Conservation (phyloP, 306 rosid genomes). For the Rosa multiflora region DNA sequence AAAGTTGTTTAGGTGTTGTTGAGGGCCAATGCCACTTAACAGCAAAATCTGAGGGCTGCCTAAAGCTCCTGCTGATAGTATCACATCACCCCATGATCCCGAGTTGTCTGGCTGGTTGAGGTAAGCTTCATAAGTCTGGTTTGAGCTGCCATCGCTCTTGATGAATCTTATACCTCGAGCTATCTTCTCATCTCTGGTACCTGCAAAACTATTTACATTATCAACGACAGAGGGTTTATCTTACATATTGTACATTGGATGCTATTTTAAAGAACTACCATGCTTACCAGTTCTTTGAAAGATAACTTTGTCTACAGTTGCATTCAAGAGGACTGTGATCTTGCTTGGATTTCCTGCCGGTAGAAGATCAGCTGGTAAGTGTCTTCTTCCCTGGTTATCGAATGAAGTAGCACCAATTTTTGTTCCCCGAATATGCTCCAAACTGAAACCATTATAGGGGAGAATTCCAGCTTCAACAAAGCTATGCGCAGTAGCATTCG, state of each 20-base stretch:
- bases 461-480: constrained; percentile 69
- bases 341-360: constrained; percentile 46
- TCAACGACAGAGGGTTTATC: neutral
- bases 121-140: constrained; percentile 46
- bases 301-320: constrained; percentile 64
- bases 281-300: constrained; percentile 44
- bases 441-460: constrained; percentile 66
- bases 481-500: constrained; percentile 55
- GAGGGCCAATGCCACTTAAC: constrained; percentile 71
- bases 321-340: constrained; percentile 60
- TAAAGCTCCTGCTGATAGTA: constrained; percentile 67
- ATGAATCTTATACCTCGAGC: constrained; percentile 61
- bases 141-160: constrained; percentile 46
- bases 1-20: constrained; percentile 34
- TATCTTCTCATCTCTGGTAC: constrained; percentile 36
- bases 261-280: neutral
- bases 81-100: constrained; percentile 56
- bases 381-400: constrained; percentile 58
- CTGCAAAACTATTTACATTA: constrained; percentile 28
- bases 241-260: neutral
- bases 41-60: constrained; percentile 75
- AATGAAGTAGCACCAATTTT: constrained; percentile 64
- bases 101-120: constrained; percentile 39
- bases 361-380: constrained; percentile 68
- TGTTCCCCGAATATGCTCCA: constrained; percentile 67